Evolutionary conservation across 2,329 filamentous ascomycete species (phyloP).

Genomic region (Colletotrichum lindemuthianum): DNA sequence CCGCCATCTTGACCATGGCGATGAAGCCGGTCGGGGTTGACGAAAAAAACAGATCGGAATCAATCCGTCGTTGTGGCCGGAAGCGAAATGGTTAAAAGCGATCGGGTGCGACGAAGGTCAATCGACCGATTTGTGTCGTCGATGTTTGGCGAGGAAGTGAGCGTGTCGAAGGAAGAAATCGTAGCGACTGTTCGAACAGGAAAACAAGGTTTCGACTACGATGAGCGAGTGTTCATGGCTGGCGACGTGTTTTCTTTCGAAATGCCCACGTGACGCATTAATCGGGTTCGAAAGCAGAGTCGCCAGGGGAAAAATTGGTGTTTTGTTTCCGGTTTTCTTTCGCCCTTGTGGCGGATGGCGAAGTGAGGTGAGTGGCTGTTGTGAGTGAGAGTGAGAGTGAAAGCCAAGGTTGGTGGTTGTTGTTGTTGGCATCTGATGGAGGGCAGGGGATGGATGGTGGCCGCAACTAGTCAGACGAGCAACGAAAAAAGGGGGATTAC

Average conservation of each 20-base stretch:
- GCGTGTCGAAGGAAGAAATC: conserved; percentile 3
- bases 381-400: conserved; percentile 4
- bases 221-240: conserved; percentile 21
- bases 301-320: neutral
- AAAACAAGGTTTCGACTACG: conserved; percentile 4
- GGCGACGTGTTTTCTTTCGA: neutral
- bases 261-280: neutral
- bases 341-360: too few relatives aligned
- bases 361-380: too few relatives aligned
- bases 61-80: neutral
- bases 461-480: neutral
- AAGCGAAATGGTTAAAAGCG: neutral
- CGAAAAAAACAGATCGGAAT: neutral
- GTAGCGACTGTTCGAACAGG: neutral
- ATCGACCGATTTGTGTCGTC: neutral
- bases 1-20: conserved; percentile 33
- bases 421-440: conserved; percentile 4
- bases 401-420: too few relatives aligned
- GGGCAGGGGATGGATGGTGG: conserved; percentile 6
- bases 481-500: conserved; percentile 9
- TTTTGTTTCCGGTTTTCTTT: neutral
- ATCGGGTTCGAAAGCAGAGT: neutral
- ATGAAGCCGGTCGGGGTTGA: conserved; percentile 19
- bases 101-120: neutral
- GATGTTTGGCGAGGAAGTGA: conserved; percentile 3